phyloP scores from a whole-genome alignment of 1,284 basidiomycete genomes.

The Somion occarium region DNA sequence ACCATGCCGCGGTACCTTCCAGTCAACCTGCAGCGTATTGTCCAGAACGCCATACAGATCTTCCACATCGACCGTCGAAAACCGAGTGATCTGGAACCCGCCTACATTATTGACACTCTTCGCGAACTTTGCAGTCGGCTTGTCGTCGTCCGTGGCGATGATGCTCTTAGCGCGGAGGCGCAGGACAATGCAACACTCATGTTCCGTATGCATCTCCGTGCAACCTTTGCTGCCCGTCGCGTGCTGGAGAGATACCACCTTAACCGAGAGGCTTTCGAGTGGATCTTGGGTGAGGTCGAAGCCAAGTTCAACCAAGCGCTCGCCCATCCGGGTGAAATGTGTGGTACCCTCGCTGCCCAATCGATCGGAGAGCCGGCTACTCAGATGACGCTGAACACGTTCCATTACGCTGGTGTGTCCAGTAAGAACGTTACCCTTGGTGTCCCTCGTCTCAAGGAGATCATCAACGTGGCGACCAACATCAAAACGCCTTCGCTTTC shows the following conservation, averaged over 20 bases:
- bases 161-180: constrained; percentile 67
- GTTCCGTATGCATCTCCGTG: constrained; percentile 92
- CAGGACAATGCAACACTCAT: constrained; percentile 89
- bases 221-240: constrained; percentile 78
- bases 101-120: constrained; percentile 81
- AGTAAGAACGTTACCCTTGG: constrained; percentile 97
- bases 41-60: constrained; percentile 95
- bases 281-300: constrained; percentile 96
- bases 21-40: constrained; percentile 91
- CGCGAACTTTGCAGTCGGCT: constrained; percentile 68
- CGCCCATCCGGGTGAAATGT: constrained; percentile 97
- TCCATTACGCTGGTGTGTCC: constrained; percentile 99
- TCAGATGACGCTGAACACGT: constrained; percentile 97
- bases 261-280: constrained; percentile 91
- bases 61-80: constrained; percentile 96
- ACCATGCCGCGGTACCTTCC: constrained; percentile 78
- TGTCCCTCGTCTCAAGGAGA: constrained; percentile 97
- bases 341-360: constrained; percentile 95
- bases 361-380: constrained; percentile 99
- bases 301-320: constrained; percentile 91
- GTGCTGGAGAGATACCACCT: constrained; percentile 87
- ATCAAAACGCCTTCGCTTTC: constrained; percentile 97
- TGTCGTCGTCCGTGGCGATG: constrained; percentile 85
- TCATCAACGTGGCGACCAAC: constrained; percentile 98
- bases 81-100: constrained; percentile 88